phyloP scores from a whole-genome alignment of 2,329 filamentous ascomycete genomes.

The Monilinia laxa region DNA sequence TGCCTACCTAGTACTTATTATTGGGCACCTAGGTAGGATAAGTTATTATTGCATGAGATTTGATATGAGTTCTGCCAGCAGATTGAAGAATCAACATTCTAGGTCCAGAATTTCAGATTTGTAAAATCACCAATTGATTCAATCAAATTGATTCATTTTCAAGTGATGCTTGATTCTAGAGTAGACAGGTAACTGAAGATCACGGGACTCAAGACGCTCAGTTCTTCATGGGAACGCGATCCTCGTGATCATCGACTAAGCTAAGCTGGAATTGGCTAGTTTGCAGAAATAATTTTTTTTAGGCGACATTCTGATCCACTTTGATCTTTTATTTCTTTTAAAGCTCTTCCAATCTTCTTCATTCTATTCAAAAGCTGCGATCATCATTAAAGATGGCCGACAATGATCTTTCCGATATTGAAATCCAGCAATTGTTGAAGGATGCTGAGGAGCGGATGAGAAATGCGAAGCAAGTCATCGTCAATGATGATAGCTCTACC shows the following conservation, averaged over 20 bases:
- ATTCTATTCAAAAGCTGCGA: constrained; percentile 1
- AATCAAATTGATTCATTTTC: not conserved
- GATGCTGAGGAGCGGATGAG: constrained; percentile 61
- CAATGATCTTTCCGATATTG: constrained; percentile 58
- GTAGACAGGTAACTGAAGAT: not conserved
- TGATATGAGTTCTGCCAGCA: not conserved
- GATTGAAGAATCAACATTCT: not conserved
- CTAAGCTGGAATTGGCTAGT: constrained; percentile 10
- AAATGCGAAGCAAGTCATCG: constrained; percentile 40
- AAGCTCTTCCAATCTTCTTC: constrained; percentile 6
- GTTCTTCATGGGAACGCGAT: not conserved
- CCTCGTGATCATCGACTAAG: not conserved
- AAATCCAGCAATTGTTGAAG: constrained; percentile 61
- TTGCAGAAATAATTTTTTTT: constrained; percentile 20
- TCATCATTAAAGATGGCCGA: constrained; percentile 33
- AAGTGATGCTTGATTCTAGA: not conserved
- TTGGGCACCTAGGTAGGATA: not conserved
- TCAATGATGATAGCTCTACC: constrained; percentile 13
- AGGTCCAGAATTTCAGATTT: not conserved
- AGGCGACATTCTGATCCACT: constrained; percentile 21
- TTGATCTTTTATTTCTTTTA: constrained; percentile 8
- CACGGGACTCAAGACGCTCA: not conserved
- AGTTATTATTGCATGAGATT: not conserved
- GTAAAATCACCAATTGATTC: too few species aligned
- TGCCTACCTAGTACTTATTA: not conserved